These are phyloP conservation scores for Sporisorium exsertum DNA, from an alignment of 1,284 basidiomycete species.

Conservation along the genomic window DNA sequence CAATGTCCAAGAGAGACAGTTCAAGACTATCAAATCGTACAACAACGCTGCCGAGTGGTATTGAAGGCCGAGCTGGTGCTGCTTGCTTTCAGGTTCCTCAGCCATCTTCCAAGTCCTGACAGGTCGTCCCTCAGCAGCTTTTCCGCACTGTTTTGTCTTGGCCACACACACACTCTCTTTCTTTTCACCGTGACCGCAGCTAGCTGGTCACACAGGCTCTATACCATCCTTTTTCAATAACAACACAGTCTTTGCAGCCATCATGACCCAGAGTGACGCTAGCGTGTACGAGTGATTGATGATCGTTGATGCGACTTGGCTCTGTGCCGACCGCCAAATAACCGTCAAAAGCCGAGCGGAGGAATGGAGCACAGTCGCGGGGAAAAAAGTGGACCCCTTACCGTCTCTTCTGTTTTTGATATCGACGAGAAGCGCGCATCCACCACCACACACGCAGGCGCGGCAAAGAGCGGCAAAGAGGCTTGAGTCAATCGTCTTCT, in stretches of 20 bases:
- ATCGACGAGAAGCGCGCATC: neutral
- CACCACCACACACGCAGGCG: conserved; percentile 1
- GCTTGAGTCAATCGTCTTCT: neutral
- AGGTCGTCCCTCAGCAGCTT: neutral
- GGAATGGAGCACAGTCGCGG: neutral
- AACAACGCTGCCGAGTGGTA: conserved; percentile 6
- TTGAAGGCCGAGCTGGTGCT: neutral
- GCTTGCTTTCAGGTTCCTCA: too few species aligned
- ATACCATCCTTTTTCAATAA: neutral
- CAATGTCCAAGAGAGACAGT: conserved; percentile 9
- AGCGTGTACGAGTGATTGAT: neutral
- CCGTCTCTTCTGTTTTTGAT: neutral
- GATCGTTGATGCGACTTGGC: neutral
- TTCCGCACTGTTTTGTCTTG: too few species aligned
- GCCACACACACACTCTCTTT: too few species aligned
- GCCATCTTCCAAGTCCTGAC: too few species aligned
- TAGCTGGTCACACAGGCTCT: neutral
- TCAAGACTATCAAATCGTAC: conserved; percentile 24
- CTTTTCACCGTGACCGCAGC: neutral
- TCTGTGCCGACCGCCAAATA: conserved; percentile 14
- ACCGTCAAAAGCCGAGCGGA: conserved; percentile 32
- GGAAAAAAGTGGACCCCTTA: conserved; percentile 30
- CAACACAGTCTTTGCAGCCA: neutral
- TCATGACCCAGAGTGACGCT: neutral
- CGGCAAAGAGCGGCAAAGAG: conserved; percentile 25